Base-by-base conservation (phyloP, 1,284 basidiomycete species). In the Sporisorium scitamineum region DNA sequence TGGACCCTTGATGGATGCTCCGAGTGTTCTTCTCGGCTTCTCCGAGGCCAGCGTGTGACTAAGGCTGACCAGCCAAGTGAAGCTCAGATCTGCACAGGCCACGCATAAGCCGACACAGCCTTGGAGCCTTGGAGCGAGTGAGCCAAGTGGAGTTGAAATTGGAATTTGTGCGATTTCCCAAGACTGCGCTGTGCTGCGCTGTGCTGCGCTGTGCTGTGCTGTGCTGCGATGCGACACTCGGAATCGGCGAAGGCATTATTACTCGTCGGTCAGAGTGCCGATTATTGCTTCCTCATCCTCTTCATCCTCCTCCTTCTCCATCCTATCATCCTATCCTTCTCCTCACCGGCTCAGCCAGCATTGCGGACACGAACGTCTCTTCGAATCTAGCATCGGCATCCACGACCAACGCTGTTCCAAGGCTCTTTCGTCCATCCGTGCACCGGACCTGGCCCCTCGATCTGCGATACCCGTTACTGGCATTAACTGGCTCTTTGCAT, bases 1-100 rank as follows among this genome's bases (percentile, higher is more conserved):
- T 63, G 61, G 61, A 70, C 67, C 61, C 67, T 39, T 70, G 47
- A 26, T n/a, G 60, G 39, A 69, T 52, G 52, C 45, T 55, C 20
- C n/a, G 44, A 31, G 51, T 48, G 57, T 56, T 60, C 45, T 59
- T 64, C 53, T 52, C 42, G 47, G 56, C 53, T 56, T 13, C 18
- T 31, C 41, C 53, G n/a, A 20, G 20, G 37, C n/a, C n/a, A n/a
- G n/a, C n/a, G n/a, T n/a, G n/a, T 64, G 57, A 64, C 54, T 56
- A 65, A 65, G 54, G 54, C 57, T 61, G 58, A 65, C 54, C 22
- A 7, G 20, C 22, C 7, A 14, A 10, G 34, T 7, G 13, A 22
- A 9, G 31, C 29, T 20, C 16, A n/a, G 37, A 20, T 13, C 62
- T 50, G 58, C 69, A 71, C 69, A 66, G 59, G 55, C 69, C 62